These are phyloP conservation scores for Murraya koenigii DNA, from an alignment of 345 rosid genomes.

Conservation along the genomic window DNA sequence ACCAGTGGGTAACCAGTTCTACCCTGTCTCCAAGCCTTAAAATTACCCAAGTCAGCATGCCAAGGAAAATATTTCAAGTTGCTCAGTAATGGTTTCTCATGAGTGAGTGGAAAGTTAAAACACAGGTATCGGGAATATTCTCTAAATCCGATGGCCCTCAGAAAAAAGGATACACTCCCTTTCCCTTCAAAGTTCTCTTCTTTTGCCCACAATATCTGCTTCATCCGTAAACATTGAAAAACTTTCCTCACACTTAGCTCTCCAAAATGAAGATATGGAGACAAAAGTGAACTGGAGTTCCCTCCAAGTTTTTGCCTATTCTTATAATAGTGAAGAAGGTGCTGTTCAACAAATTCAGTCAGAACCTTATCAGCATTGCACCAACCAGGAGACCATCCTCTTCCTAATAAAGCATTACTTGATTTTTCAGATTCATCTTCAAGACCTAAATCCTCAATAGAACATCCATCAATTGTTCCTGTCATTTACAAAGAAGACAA, in stretches of 20 bases:
- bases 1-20: constrained; percentile 91
- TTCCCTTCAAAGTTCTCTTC: constrained; percentile 59
- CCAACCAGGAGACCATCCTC: constrained; percentile 98
- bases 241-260: constrained; percentile 88
- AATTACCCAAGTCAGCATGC: constrained; percentile 51
- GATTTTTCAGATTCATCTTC: constrained; percentile 82
- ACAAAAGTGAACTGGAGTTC: constrained; percentile 68
- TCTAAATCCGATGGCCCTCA: constrained; percentile 77
- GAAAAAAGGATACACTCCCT: constrained; percentile 62
- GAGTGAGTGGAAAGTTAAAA: constrained; percentile 92
- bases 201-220: constrained; percentile 71
- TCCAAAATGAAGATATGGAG: constrained; percentile 93
- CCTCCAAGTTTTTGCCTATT: constrained; percentile 59
- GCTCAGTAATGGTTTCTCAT: constrained; percentile 63
- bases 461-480: constrained; percentile 55
- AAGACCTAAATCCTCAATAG: constrained; percentile 68
- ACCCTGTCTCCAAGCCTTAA: constrained; percentile 96
- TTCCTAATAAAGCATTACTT: constrained; percentile 79
- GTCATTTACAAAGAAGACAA: constrained; percentile 19
- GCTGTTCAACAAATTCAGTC: constrained; percentile 63
- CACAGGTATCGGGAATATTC: constrained; percentile 93
- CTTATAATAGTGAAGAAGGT: constrained; percentile 53
- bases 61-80: constrained; percentile 80
- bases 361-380: constrained; percentile 71
- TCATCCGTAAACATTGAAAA: constrained; percentile 61